Conservation (phyloP, 257 asterid species). For the Paraleonurus japonicus region DNA sequence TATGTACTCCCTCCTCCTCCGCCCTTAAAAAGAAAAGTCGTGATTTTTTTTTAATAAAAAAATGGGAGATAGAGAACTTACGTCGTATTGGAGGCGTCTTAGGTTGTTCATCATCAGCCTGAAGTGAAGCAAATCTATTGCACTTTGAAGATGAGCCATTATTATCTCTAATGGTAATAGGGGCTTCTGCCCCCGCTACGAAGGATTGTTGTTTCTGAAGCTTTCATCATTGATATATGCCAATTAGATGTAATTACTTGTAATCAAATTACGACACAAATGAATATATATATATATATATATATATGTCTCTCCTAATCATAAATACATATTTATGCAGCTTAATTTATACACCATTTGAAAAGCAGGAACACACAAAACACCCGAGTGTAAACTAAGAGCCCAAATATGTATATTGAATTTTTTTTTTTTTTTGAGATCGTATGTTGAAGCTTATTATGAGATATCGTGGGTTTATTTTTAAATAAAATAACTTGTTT, state of each 20-base stretch:
- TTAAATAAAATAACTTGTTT: no score
- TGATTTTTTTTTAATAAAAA: no score
- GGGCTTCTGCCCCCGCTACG: constrained; percentile 19
- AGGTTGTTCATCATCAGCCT: constrained; percentile 48
- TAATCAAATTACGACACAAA: no score
- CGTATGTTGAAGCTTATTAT: no score
- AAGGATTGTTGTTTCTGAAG: constrained; percentile 55
- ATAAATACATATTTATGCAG: no score
- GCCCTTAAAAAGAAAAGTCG: no score
- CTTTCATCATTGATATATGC: constrained; percentile 27
- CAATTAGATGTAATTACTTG: not conserved
- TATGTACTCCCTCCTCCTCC: not conserved
- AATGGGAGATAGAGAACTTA: constrained; percentile 33
- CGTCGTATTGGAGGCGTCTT: constrained; percentile 77
- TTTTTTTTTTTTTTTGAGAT: no score
- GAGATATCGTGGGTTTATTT: no score
- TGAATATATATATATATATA: not conserved
- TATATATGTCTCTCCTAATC: not conserved
- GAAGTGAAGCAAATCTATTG: constrained; percentile 44
- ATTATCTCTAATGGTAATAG: constrained; percentile 33
- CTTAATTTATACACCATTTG: no score
- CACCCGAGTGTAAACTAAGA: no score
- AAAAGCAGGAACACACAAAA: no score
- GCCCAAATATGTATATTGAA: no score
- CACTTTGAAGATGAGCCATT: constrained; percentile 58